A percentile compares a stretch with the other conserved stretches of the same genome.
Conservation (phyloP, 1,284 basidiomycete genomes). For the Anthracocystis panici-leucophaei region DNA sequence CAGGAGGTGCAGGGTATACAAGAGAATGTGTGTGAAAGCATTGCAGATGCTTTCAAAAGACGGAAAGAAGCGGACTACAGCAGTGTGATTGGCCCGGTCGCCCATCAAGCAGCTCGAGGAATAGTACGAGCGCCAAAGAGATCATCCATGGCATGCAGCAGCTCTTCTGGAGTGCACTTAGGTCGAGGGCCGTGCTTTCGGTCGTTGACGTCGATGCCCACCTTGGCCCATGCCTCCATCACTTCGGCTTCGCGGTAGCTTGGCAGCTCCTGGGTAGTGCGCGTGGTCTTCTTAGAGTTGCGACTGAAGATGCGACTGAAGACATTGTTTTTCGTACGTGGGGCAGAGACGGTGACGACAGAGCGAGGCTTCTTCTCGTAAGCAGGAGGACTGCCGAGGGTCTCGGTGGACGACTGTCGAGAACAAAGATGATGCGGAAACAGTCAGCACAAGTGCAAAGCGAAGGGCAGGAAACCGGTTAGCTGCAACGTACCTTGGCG, state of each 20-base stretch:
- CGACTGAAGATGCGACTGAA: slow-evolving; percentile 37
- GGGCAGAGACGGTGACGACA: background rate
- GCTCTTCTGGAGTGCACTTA: slow-evolving; percentile 43
- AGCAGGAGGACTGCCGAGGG: slow-evolving; percentile 14
- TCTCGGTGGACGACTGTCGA: slow-evolving; percentile 20
- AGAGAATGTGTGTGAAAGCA: background rate
- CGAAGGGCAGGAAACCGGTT: background rate
- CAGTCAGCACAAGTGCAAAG: background rate
- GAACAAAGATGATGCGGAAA: background rate
- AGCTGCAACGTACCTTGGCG: slow-evolving; percentile 11
- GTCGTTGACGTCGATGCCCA: slow-evolving; percentile 49
- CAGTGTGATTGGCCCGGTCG: background rate
- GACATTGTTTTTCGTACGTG: slow-evolving; percentile 17
- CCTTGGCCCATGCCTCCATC: slow-evolving; percentile 33
- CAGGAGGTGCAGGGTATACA: slow-evolving; percentile 7
- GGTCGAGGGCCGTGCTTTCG: slow-evolving; percentile 41
- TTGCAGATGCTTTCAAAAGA: too few species aligned
- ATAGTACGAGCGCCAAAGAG: slow-evolving; percentile 28
- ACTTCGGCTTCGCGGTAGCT: slow-evolving; percentile 44
- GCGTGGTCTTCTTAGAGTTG: slow-evolving; percentile 8
- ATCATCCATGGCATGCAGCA: slow-evolving; percentile 29
- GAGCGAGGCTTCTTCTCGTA: slow-evolving; percentile 19
- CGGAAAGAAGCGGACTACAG: too few species aligned
- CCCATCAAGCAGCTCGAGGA: slow-evolving; percentile 1
- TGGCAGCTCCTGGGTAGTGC: slow-evolving; percentile 12